A percentile compares a stretch with the other conserved stretches of the same genome.
These are phyloP conservation scores for Apiotrichum siamense DNA, from an alignment of 1,284 basidiomycete species.

Conservation along the genomic window DNA sequence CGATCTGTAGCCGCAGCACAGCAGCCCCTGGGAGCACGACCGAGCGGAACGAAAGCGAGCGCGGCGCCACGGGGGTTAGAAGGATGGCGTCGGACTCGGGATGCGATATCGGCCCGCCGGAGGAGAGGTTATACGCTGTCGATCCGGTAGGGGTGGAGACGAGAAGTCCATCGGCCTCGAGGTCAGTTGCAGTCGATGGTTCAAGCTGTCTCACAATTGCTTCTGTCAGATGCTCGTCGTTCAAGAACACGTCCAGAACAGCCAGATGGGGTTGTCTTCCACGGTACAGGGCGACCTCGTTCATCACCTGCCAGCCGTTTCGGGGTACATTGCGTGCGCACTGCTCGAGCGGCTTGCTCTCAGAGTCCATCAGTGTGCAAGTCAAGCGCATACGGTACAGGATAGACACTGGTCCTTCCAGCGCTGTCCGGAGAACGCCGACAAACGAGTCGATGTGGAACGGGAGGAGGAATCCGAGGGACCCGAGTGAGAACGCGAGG, in stretches of 20 bases:
- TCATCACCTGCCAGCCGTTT: constrained; percentile 92
- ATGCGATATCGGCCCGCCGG: constrained; percentile 93
- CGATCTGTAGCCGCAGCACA: constrained; percentile 75
- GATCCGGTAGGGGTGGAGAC: constrained; percentile 94
- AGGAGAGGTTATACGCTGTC: constrained; percentile 91
- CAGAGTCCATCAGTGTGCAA: constrained; percentile 64
- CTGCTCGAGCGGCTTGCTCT: constrained; percentile 53
- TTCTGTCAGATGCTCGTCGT: constrained; percentile 89
- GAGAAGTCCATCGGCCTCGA: constrained; percentile 87
- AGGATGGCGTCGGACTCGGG: constrained; percentile 83
- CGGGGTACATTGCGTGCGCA: no score
- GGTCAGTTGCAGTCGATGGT: not conserved
- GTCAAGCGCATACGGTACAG: constrained; percentile 80
- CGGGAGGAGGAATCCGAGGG: constrained; percentile 88
- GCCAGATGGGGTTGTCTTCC: constrained; percentile 86
- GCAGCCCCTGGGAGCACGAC: constrained; percentile 77
- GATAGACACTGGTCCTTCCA: constrained; percentile 50
- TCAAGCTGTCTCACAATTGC: constrained; percentile 60
- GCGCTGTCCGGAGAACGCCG: constrained; percentile 68
- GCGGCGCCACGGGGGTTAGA: constrained; percentile 88
- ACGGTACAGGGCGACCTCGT: constrained; percentile 87
- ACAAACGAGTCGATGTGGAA: constrained; percentile 58
- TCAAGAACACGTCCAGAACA: constrained; percentile 87
- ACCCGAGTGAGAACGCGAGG: constrained; percentile 92
- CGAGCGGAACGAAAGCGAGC: constrained; percentile 85